These are phyloP conservation scores for Rhodotorula toruloides DNA, from an alignment of 768 basidiomycete genomes.

Conservation along the genomic window DNA sequence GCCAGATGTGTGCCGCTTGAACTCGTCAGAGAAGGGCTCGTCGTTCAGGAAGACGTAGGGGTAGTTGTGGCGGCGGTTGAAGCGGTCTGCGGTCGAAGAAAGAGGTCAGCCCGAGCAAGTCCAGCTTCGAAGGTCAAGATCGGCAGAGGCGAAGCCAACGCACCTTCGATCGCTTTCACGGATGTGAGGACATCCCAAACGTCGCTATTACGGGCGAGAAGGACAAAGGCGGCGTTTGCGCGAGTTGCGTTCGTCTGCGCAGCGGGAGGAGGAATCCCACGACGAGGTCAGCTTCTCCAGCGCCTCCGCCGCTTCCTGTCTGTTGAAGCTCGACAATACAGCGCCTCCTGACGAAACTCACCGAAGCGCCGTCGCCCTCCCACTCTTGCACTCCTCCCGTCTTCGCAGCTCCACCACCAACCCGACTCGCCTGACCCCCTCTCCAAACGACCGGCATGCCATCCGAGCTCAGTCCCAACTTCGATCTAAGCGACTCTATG, in stretches of 20 bases:
- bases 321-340: not conserved
- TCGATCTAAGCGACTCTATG: not conserved
- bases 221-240: slow-evolving; percentile 1
- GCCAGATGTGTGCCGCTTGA: slow-evolving; percentile 12
- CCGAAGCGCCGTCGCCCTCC: no score
- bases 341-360: not conserved
- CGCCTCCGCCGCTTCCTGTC: not conserved
- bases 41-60: slow-evolving; percentile 83
- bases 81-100: not conserved
- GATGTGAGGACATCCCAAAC: slow-evolving; percentile 15
- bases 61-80: slow-evolving; percentile 49
- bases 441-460: not conserved
- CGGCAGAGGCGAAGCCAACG: not conserved
- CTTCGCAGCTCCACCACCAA: no score
- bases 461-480: slow-evolving; percentile 7
- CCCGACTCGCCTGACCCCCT: no score
- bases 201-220: slow-evolving; percentile 20
- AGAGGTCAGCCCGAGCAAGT: no score
- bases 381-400: no score
- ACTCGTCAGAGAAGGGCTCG: slow-evolving; percentile 56
- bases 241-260: not conserved
- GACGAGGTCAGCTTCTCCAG: not conserved
- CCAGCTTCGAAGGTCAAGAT: not conserved
- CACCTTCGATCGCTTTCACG: slow-evolving; percentile 22
- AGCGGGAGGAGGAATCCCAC: not conserved